A percentile compares a stretch with the other conserved stretches of the same genome.
phyloP scores from a whole-genome alignment of 306 rosid species.

The Pyrus pyrifolia region DNA sequence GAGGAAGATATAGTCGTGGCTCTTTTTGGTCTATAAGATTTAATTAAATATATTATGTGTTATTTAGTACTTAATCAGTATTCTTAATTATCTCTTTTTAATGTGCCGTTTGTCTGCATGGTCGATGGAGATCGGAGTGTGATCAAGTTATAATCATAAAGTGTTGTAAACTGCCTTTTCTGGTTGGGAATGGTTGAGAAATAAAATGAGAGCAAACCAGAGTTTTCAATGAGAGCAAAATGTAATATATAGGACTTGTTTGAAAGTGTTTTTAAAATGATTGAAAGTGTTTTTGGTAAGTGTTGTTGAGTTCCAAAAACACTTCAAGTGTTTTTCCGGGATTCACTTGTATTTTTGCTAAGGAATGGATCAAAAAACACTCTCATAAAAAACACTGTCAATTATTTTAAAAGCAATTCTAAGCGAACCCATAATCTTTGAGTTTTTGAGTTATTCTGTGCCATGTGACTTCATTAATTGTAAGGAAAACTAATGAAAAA shows the following conservation, averaged over 20 bases:
- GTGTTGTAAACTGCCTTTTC: background rate
- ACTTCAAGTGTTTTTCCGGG: too few relatives aligned
- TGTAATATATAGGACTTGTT: background rate
- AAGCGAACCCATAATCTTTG: background rate
- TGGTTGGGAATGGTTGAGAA: background rate
- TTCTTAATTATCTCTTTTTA: background rate
- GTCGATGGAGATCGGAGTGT: background rate
- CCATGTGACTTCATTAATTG: background rate
- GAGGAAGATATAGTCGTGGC: conserved; percentile 51
- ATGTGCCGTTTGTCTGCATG: background rate
- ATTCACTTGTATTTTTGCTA: too few relatives aligned
- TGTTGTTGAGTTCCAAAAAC: too few relatives aligned
- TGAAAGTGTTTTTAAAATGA: too few relatives aligned
- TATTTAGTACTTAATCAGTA: background rate
- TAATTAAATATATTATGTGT: background rate
- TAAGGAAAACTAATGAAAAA: too few relatives aligned
- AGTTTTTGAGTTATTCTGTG: background rate
- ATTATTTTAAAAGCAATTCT: too few relatives aligned
- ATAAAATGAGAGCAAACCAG: conserved; percentile 9
- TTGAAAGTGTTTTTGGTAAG: too few relatives aligned
- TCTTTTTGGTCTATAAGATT: background rate
- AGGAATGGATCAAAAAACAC: too few relatives aligned
- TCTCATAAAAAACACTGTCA: too few relatives aligned
- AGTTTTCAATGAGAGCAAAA: conserved; percentile 21
- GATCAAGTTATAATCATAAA: background rate